Evolutionary conservation across 306 rosid genomes (phyloP), one percentile per base, ranked within the genome.

Genomic region (Lablab purpureus): DNA sequence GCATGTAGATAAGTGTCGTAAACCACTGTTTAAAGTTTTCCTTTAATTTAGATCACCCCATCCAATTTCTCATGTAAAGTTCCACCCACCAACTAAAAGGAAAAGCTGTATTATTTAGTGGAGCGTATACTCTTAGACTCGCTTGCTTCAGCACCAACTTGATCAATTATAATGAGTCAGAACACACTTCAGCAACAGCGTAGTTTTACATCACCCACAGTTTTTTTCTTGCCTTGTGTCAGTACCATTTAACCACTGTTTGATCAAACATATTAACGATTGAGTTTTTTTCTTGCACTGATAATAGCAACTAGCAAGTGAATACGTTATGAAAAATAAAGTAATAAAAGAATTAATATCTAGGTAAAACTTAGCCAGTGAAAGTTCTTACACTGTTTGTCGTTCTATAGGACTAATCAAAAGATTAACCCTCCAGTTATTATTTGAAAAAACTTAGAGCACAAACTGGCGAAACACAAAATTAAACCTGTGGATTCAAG

Each of bases 111-210:
- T 17, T 68, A 6, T 12, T 65, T 56, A 79, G 83, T 78, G 86
- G 86, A 72, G 0, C 10, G 67, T 30, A 62, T 62, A 40, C 51
- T 63, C 71, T 74, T 18, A 81, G 76, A 27, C 34, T 23, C 17
- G 12, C 21, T 65, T 68, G 23, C 60, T 55, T 46, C 43, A 58
- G 25, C 18, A 19, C 46, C 46, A 30, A 34, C 69, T 63, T 34
- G 28, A 36, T 32, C 17, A 66, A 18, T 66, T 66, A 2, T 17
- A 9, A 49, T 47, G 86, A 78, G 76, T 83, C 86, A 83, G 86
- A 83, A 17, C 55, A 56, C 86, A 83, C 86, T 71, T 70, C 23
- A 67, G 50, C 23, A 27, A 8, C 73, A 19, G n/a, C 34, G 21
- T 30, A 63, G 45, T 28, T 71, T 51, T 54, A 36, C 51, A 62